Conservation (phyloP, 106 monocot genomes). For the Apostasia shenzhenica region DNA sequence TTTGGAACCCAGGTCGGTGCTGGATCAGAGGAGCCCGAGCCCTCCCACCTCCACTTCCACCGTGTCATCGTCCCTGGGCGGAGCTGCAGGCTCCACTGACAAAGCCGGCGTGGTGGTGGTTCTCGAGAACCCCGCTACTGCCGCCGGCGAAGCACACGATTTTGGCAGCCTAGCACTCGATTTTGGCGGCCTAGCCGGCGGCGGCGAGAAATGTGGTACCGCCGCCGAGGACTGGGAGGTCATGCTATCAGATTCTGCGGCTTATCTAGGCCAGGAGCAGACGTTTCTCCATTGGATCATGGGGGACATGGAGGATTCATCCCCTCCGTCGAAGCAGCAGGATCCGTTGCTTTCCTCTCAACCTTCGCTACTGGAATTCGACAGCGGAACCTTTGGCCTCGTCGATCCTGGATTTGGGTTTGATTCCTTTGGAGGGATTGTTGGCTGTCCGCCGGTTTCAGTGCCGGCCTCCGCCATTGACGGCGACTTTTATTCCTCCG, state of each 20-base stretch:
- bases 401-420: slow-evolving; percentile 36
- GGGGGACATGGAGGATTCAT: slow-evolving; percentile 45
- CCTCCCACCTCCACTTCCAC: slow-evolving; percentile 53
- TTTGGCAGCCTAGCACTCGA: slow-evolving; percentile 5
- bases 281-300: slow-evolving; percentile 76
- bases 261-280: slow-evolving; percentile 40
- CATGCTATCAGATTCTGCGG: slow-evolving; percentile 37
- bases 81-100: slow-evolving; percentile 23
- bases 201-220: slow-evolving; percentile 20
- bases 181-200: slow-evolving; percentile 10
- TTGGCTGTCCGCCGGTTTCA: not conserved
- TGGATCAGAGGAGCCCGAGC: slow-evolving; percentile 39
- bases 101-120: slow-evolving; percentile 51
- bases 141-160: slow-evolving; percentile 3
- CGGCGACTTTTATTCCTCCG: slow-evolving; percentile 7
- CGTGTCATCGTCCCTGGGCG: slow-evolving; percentile 46
- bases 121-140: slow-evolving; percentile 19
- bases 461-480: not conserved
- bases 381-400: slow-evolving; percentile 16
- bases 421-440: slow-evolving; percentile 15
- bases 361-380: slow-evolving; percentile 4
- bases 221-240: slow-evolving; percentile 57
- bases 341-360: slow-evolving; percentile 3
- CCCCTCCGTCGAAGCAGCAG: slow-evolving; percentile 14
- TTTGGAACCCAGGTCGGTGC: slow-evolving; percentile 4